A percentile compares a stretch with the other conserved stretches of the same genome.
Evolutionary conservation across 2,329 filamentous ascomycete species (phyloP).

Genomic region (Elsinoe australis): DNA sequence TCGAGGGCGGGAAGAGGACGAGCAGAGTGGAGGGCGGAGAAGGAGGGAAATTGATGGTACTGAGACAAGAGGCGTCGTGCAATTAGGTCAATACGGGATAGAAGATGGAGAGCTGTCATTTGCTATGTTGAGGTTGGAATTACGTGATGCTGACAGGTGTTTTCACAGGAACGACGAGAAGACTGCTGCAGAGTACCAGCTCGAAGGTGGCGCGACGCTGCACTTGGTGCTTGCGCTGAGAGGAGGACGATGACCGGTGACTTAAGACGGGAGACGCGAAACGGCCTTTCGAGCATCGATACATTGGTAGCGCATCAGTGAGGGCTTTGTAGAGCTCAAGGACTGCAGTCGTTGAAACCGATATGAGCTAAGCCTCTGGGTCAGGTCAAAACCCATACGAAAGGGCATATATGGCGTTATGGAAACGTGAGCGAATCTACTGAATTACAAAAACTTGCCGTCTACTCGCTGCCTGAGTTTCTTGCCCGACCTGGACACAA

Average conservation of each 20-base stretch:
- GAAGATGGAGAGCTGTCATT: background rate
- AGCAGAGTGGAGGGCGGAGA: background rate
- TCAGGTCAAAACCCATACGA: too few species aligned
- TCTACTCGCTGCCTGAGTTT: too few species aligned
- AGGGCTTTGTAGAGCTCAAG: too few species aligned
- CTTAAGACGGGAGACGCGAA: background rate
- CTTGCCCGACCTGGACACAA: too few species aligned
- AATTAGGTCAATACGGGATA: too few species aligned
- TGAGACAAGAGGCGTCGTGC: too few species aligned
- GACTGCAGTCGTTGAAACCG: background rate
- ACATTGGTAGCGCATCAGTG: too few species aligned
- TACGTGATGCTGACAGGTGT: background rate
- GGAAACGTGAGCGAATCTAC: conserved; percentile 11
- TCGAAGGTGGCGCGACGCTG: conserved; percentile 85
- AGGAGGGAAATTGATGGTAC: too few species aligned
- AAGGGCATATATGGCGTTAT: conserved; percentile 10
- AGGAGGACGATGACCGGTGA: conserved; percentile 51
- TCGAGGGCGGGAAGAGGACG: too few species aligned
- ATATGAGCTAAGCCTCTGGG: too few species aligned
- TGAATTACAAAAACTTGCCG: background rate
- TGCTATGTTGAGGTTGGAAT: background rate
- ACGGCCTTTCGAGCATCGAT: background rate
- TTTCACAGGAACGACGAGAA: conserved; percentile 82
- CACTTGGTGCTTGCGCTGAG: conserved; percentile 92
- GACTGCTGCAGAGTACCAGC: conserved; percentile 79